Evolutionary conservation across 306 rosid genomes (phyloP), one percentile per base, ranked within the genome.

Genomic region (Acmispon strigosus): DNA sequence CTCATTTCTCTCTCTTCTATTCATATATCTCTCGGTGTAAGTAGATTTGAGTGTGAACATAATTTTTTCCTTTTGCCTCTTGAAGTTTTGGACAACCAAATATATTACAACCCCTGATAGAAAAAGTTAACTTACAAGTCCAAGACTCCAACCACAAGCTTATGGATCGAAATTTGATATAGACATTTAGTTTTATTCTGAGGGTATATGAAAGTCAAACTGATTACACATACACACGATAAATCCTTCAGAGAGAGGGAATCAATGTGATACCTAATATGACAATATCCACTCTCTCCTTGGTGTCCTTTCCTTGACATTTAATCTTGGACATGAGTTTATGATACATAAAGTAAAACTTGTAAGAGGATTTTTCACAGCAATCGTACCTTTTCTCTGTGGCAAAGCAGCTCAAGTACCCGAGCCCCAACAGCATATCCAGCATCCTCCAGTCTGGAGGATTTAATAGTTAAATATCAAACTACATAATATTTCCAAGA

Each of bases 361-460:
- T 59, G 10, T 20, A 37, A 18, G 16, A 62, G 32, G 43, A 74
- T 12, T 62, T 10, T 42, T 65, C 12, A 49, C 57, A 49, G 50
- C 4, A 45, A 69, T 8, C 52, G 43, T 81, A 94, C 98, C 97
- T 94, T 94, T 56, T 94, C 98, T 65, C 98, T 82, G 55, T 94
- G 97, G 86, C 98, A 94, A 83, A 90, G 97, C 10, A 94, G 96
- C 69, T 94, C 98, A 69, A 94, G 74, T 72, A 94, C 92, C 64
- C 98, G 87, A 54, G 98, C 98, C 14, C 98, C 98, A 39, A 94
- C 98, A 12, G 97, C 95, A 82, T 90, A 91, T 64, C 98, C 97
- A 53, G 98, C 98, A 83, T 94, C 98, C 81, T 94, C 98, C 59
- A 90, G 67, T 82, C 97, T 93, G 83, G 52, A 67, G 64, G 66